Percentiles rank a stretch among this genome's conserved stretches.
These are phyloP conservation scores for Aspergillus aculeatus DNA, from an alignment of 2,329 filamentous ascomycete species.

Conservation along the genomic window DNA sequence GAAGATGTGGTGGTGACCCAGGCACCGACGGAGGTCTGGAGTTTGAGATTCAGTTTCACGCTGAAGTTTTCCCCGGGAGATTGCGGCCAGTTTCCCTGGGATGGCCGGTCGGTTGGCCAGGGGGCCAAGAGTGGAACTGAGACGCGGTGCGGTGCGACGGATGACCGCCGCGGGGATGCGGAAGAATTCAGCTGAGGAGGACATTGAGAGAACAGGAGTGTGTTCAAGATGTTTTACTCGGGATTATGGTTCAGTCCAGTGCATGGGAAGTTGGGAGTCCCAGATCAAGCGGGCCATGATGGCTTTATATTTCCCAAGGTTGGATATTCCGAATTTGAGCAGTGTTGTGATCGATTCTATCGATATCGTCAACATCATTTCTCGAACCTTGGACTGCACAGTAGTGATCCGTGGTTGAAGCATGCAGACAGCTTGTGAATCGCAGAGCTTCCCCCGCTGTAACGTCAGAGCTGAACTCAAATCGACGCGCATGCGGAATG, in stretches of 20 bases:
- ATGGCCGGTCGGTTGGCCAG: slow-evolving; percentile 3
- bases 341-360: neutral
- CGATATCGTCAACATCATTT: neutral
- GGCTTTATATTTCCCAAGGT: neutral
- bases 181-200: slow-evolving; percentile 1
- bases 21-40: slow-evolving; percentile 17
- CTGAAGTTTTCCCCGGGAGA: slow-evolving; percentile 18
- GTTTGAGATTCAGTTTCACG: slow-evolving; percentile 13
- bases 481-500: slow-evolving; percentile 1
- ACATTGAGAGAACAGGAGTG: neutral
- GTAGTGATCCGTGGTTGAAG: neutral
- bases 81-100: slow-evolving; percentile 11
- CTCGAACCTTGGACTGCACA: slow-evolving; percentile 1
- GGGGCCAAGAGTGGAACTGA: slow-evolving; percentile 4
- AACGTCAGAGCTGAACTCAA: slow-evolving; percentile 5
- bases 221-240: neutral
- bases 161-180: slow-evolving; percentile 3
- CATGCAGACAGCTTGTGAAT: neutral
- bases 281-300: neutral
- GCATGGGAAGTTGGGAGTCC: neutral
- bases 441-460: neutral
- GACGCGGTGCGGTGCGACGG: slow-evolving; percentile 6
- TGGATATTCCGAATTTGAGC: neutral
- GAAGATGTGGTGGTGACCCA: slow-evolving; percentile 18
- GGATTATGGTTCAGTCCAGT: neutral